These are phyloP conservation scores for Ogataea naganishii DNA, from an alignment of 805 yeast species.

Conservation along the genomic window DNA sequence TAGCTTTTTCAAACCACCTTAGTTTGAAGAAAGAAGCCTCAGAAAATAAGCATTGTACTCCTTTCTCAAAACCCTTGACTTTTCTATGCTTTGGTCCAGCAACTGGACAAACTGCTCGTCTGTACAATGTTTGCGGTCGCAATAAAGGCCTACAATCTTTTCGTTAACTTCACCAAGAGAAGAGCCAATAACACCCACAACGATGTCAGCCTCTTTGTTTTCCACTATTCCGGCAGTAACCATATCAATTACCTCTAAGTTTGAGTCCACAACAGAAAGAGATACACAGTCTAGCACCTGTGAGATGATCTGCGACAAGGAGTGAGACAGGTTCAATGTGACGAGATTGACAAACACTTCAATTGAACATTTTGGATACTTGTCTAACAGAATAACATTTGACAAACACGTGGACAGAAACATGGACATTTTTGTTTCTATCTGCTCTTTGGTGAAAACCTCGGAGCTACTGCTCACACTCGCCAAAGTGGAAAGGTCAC, in stretches of 20 bases:
- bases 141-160: slow-evolving; percentile 56
- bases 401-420: slow-evolving; percentile 26
- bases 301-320: slow-evolving; percentile 29
- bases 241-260: slow-evolving; percentile 69
- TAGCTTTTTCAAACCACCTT: too few species aligned
- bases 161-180: slow-evolving; percentile 43
- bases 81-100: slow-evolving; percentile 25
- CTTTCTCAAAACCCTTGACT: slow-evolving; percentile 35
- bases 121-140: slow-evolving; percentile 25
- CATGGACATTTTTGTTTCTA: slow-evolving; percentile 27
- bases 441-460: slow-evolving; percentile 7
- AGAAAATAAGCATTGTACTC: slow-evolving; percentile 37
- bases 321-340: slow-evolving; percentile 28
- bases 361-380: slow-evolving; percentile 87
- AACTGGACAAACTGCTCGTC: slow-evolving; percentile 26
- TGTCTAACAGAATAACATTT: slow-evolving; percentile 42
- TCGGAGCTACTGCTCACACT: too few species aligned
- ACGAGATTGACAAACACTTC: slow-evolving; percentile 68
- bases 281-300: slow-evolving; percentile 52
- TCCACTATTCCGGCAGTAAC: slow-evolving; percentile 48
- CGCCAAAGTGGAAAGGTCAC: too few species aligned
- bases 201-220: slow-evolving; percentile 8
- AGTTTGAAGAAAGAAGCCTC: too few species aligned
- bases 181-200: slow-evolving; percentile 21
- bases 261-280: slow-evolving; percentile 76